Conservation (phyloP, 2,329 filamentous ascomycete species). For the Beauveria scarabaeidicola region DNA sequence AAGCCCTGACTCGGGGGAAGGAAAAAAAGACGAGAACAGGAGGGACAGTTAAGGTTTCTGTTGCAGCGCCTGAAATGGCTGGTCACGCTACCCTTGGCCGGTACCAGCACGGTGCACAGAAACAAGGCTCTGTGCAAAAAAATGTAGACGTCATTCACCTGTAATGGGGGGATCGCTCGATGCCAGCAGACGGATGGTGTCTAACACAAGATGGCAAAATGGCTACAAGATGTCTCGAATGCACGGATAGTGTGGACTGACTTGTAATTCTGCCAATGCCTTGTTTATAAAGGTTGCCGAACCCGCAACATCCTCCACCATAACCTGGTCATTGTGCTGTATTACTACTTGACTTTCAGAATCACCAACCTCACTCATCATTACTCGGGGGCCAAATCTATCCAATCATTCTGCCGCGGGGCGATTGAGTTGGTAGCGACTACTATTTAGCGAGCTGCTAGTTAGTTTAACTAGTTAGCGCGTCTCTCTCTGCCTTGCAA, state of each 20-base stretch:
- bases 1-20: neutral
- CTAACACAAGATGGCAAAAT: neutral
- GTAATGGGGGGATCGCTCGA: neutral
- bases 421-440: neutral
- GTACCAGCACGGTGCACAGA: neutral
- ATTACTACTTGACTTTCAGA: too few species aligned
- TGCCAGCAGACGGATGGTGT: neutral
- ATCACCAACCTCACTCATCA: too few species aligned
- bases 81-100: neutral
- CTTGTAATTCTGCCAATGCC: too few species aligned
- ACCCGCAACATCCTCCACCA: too few species aligned
- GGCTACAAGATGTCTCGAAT: too few species aligned
- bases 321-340: too few species aligned
- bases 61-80: neutral
- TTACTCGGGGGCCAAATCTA: neutral
- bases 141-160: conserved; percentile 8
- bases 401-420: neutral
- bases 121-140: neutral
- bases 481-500: too few species aligned
- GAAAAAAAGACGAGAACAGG: neutral
- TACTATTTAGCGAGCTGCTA: too few species aligned
- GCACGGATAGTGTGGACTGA: too few species aligned
- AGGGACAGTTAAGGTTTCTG: neutral
- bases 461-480: neutral
- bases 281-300: too few species aligned